phyloP scores from a whole-genome alignment of 2,329 filamentous ascomycete species.

The Dactylonectria estremocensis region DNA sequence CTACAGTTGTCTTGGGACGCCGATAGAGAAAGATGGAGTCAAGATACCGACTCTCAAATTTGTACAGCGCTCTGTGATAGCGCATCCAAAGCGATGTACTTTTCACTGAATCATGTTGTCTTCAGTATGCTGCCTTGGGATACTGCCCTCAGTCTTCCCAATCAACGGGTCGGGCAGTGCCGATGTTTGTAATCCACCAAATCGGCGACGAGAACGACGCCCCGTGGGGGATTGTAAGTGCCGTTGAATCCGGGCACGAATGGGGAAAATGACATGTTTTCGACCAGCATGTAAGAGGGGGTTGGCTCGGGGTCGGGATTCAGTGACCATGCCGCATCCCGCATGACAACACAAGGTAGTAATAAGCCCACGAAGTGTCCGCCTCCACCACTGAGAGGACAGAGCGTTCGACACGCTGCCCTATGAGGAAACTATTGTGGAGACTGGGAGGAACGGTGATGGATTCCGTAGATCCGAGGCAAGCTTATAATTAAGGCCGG shows the following conservation, averaged over 20 bases:
- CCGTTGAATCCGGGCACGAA: neutral
- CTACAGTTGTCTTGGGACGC: too few relatives aligned
- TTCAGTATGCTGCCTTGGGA: too few relatives aligned
- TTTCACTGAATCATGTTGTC: too few relatives aligned
- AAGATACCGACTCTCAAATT: too few relatives aligned
- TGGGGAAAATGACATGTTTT: neutral
- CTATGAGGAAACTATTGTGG: constrained; percentile 22
- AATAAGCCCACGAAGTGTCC: neutral
- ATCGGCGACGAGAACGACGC: neutral
- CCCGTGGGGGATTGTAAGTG: neutral
- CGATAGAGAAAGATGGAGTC: too few relatives aligned
- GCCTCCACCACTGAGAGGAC: neutral
- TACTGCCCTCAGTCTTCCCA: too few relatives aligned
- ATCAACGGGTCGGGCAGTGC: too few relatives aligned
- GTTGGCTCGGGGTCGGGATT: neutral
- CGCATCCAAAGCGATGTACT: too few relatives aligned
- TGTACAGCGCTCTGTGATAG: too few relatives aligned
- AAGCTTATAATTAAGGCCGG: neutral
- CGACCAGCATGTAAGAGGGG: neutral
- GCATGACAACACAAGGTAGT: neutral
- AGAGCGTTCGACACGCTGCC: constrained; percentile 9
- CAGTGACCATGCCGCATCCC: neutral
- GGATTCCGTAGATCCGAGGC: constrained; percentile 7
- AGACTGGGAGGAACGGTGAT: constrained; percentile 7
- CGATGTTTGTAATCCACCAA: neutral